Conservation (phyloP, 1,139 yeast species). For the Protomyces lactucae-debilis region DNA sequence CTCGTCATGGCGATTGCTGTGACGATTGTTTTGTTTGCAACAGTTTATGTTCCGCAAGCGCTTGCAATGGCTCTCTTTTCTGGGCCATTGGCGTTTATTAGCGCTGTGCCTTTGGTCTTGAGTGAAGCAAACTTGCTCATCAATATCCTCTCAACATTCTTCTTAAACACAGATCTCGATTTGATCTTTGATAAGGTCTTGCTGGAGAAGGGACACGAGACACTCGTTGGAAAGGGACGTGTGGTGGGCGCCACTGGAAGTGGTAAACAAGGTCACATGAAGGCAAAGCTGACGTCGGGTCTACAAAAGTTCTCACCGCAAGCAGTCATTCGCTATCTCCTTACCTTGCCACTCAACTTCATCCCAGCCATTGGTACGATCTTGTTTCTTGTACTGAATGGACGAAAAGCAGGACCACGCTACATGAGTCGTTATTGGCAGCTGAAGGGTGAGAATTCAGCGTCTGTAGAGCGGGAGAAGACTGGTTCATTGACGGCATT, state of each 20-base stretch:
- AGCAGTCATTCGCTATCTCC: conserved; percentile 18
- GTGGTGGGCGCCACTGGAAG: neutral
- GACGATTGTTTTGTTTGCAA: conserved; percentile 11
- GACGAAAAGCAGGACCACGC: conserved; percentile 12
- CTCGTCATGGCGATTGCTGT: conserved; percentile 8
- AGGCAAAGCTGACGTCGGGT: conserved; percentile 15
- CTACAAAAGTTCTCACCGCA: conserved; percentile 11
- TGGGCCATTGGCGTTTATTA: conserved; percentile 23
- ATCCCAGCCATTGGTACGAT: conserved; percentile 25
- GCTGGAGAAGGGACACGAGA: conserved; percentile 11
- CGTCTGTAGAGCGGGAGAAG: conserved; percentile 3
- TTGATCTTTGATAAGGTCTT: conserved; percentile 18
- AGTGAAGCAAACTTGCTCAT: conserved; percentile 14
- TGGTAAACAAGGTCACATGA: conserved; percentile 1
- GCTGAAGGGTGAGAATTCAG: conserved; percentile 7
- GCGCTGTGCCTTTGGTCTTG: conserved; percentile 23
- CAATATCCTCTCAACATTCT: conserved; percentile 1
- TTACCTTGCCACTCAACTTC: conserved; percentile 24
- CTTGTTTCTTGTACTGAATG: conserved; percentile 22
- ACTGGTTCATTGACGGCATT: conserved; percentile 18
- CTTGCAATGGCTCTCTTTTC: conserved; percentile 14
- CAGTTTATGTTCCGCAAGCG: conserved; percentile 23
- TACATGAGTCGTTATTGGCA: conserved; percentile 17
- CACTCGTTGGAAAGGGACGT: conserved; percentile 22
- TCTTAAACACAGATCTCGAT: conserved; percentile 6